Evolutionary conservation across 176 grass and related monocot genomes (phyloP).

Genomic region (Puya raimondii): DNA sequence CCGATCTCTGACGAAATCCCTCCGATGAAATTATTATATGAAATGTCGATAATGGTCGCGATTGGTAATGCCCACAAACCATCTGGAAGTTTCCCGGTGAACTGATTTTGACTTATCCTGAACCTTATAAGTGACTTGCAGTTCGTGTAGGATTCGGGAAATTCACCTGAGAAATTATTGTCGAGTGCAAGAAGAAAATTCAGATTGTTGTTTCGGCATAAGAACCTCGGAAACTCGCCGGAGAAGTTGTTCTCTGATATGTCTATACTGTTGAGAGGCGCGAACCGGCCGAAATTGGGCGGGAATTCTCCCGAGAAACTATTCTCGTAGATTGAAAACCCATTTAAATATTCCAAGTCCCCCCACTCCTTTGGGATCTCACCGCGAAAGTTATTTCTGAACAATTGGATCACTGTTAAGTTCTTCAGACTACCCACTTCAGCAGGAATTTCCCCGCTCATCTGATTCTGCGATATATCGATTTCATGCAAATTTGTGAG

Average conservation of each 20-base stretch:
- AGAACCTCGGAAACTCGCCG: constrained; percentile 48
- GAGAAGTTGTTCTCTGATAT: constrained; percentile 73
- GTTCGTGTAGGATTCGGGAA: constrained; percentile 48
- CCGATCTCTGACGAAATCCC: constrained; percentile 40
- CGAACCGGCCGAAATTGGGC: constrained; percentile 52
- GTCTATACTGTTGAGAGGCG: constrained; percentile 54
- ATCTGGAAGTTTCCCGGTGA: constrained; percentile 40
- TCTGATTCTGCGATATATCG: constrained; percentile 58
- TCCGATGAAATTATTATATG: constrained; percentile 62
- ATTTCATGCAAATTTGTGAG: constrained; percentile 37
- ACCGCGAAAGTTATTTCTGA: constrained; percentile 56
- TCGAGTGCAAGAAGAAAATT: constrained; percentile 53
- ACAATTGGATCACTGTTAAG: constrained; percentile 59
- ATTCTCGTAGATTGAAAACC: constrained; percentile 72
- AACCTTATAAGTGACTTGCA: constrained; percentile 52
- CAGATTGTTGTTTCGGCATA: constrained; percentile 44
- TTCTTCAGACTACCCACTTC: constrained; percentile 38
- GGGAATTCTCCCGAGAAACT: constrained; percentile 57
- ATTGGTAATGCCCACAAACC: constrained; percentile 50
- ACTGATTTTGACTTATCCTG: constrained; percentile 60
- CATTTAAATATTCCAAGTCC: constrained; percentile 28
- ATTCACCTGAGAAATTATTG: constrained; percentile 65
- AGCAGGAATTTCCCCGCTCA: constrained; percentile 40
- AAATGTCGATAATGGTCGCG: constrained; percentile 63
- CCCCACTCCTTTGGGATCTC: constrained; percentile 45